Evolutionary conservation across 768 basidiomycete species (phyloP), one percentile per base, ranked within the genome.

Genomic region (Lentinus tigrinus): DNA sequence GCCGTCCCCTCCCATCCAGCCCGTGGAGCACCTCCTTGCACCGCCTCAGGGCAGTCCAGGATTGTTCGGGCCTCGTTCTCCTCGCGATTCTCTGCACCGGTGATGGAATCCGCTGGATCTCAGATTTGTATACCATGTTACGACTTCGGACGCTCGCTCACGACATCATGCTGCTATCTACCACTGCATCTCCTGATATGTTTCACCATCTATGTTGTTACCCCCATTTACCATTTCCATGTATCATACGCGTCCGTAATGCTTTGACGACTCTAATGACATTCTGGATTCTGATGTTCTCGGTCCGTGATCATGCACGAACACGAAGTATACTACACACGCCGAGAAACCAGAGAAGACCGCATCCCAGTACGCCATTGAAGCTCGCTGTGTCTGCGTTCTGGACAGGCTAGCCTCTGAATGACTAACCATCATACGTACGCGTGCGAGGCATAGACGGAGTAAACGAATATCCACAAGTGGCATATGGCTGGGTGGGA

Each of bases 21-120:
- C 83, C 56, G 78, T 88, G 50, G 57, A 63, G 46, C 57, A 56
- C 46, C 72, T 89, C 11, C 74, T 85, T 36, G 83, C 88, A 23
- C 86, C 88, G 27, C 80, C 79, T 11, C 75, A 73, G 47, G 72
- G 74, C 38, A 85, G 81, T 56, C 85, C 84, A 42, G 89, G 90
- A 28, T 72, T 93, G 59, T 93, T 93, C 67, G 91, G 91, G 31
- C 89, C 91, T 40, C 78, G 87, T 39, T 84, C 88, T n/a, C 87
- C 85, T 11, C 74, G 78, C 52, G 72, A 72, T 50, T 77, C 76
- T 23, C 10, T 37, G 8, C 17, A 34, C 52, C 52, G 13, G 43
- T 42, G 28, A 28, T 42, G 23, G 19, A 16, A 10, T 36, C 36
- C 24, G 21, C 21, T 39, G 50, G 34, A 26, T 24, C 6, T 21